Base-by-base conservation (phyloP, 495 filamentous ascomycete species). In the Terfezia claveryi region DNA sequence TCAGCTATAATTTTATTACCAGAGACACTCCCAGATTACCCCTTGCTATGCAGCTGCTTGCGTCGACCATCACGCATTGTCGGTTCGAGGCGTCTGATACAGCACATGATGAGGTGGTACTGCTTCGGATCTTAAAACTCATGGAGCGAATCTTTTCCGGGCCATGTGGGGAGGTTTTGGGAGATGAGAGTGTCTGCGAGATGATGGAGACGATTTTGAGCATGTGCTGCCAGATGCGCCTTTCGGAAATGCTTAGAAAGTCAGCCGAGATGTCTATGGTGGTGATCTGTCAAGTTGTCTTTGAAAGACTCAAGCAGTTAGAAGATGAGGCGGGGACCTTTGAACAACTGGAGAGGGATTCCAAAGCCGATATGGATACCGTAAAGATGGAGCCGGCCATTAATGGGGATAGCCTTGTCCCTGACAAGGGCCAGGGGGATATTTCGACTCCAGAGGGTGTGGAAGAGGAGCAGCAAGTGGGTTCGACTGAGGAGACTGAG, bases 191-290 rank as follows among this genome's bases (percentile, higher is more conserved):
- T 64, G 85, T 99, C 10, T 99, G 91, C 64, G 85, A 94, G 64
- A 96, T 99, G 91, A 96, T 99, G 91, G 91, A 94, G 68, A 88
- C 85, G 5, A 92, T 88, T 4, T 67, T 99, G 58, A 94, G 87
- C 66, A 96, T 99, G 77, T 99, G 91, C 69, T 95, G 88, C 55
- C 87, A 95, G 68, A 78, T 80, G 55, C 78, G 88, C 52, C 76
- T 99, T 52, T 94, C 91, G 16, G 91, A 95, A 62, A 78, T 96
- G 10, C 72, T 99, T 16, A 76, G 88, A 54, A 76, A 87, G 57
- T 89, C 87, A 23, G 92, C 92, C 1, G 91, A 99, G 66, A 91
- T 94, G 67, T 82, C 86, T 55, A 96, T 96, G 92, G 82, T 94
- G 54, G 83, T 83, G 57, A 99, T 99, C 89, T 94, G 89, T 65